These are phyloP conservation scores for Alternaria dauci DNA, from an alignment of 2,329 filamentous ascomycete genomes.

Conservation along the genomic window DNA sequence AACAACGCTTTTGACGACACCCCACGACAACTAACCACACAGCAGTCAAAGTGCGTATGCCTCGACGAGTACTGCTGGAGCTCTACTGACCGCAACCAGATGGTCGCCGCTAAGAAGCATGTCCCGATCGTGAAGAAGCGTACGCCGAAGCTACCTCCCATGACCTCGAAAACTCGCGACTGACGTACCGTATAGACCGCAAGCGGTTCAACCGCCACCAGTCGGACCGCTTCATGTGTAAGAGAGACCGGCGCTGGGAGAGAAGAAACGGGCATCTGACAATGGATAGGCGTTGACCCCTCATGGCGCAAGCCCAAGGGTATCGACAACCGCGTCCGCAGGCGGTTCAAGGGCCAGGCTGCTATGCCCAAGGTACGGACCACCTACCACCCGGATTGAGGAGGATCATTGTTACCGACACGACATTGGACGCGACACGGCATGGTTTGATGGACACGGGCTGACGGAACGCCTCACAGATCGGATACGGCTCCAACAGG, in stretches of 20 bases:
- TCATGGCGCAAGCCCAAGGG: constrained; percentile 99
- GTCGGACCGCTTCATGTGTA: constrained; percentile 92
- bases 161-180: constrained; percentile 40
- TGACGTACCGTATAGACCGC: constrained; percentile 69
- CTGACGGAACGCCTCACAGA: constrained; percentile 65
- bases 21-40: constrained; percentile 44
- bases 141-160: constrained; percentile 65
- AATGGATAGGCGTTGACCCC: constrained; percentile 67
- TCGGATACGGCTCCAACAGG: constrained; percentile 99
- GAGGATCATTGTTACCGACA: background rate
- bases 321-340: constrained; percentile 98
- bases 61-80: constrained; percentile 6
- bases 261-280: constrained; percentile 35
- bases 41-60: constrained; percentile 50
- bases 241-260: constrained; percentile 28
- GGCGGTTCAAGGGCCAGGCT: constrained; percentile 95
- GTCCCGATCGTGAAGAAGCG: constrained; percentile 99
- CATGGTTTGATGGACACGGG: constrained; percentile 20
- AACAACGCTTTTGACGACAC: constrained; percentile 22
- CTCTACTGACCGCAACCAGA: constrained; percentile 63
- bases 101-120: constrained; percentile 99
- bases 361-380: constrained; percentile 94
- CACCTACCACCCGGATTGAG: constrained; percentile 12
- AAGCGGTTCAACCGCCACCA: constrained; percentile 98
- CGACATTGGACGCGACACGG: background rate